Conservation (phyloP, 805 yeast species). For the Citeromyces nyonsensis region DNA sequence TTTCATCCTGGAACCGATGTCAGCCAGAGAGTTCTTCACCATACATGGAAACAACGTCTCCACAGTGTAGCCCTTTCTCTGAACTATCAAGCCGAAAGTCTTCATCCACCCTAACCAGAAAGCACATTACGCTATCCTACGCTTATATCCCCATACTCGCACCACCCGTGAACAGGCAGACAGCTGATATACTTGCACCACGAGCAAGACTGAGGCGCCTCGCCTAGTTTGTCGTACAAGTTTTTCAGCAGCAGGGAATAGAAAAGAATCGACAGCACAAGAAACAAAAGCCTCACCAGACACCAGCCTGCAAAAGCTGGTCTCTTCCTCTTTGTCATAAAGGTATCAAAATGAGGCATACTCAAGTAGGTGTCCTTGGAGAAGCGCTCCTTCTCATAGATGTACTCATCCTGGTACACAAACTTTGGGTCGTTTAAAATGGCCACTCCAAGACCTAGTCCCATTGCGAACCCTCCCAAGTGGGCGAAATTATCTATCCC, state of each 20-base stretch:
- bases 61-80: no score
- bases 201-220: slow-evolving; percentile 23
- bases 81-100: no score
- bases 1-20: no score
- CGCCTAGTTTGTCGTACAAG: slow-evolving; percentile 30
- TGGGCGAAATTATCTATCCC: slow-evolving; percentile 67
- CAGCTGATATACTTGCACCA: slow-evolving; percentile 71
- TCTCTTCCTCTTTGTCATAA: slow-evolving; percentile 13
- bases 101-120: no score
- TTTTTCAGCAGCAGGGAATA: slow-evolving; percentile 31
- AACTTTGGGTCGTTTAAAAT: slow-evolving; percentile 42
- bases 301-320: slow-evolving; percentile 34
- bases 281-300: slow-evolving; percentile 24
- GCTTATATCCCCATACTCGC: slow-evolving; percentile 17
- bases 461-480: slow-evolving; percentile 60
- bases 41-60: no score
- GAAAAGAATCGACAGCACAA: slow-evolving; percentile 30
- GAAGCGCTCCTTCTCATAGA: background rate
- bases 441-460: slow-evolving; percentile 30
- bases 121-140: no score
- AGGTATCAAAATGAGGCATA: slow-evolving; percentile 1
- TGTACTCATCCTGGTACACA: slow-evolving; percentile 9
- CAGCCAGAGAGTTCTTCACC: no score
- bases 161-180: slow-evolving; percentile 59
- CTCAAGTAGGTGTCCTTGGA: slow-evolving; percentile 7